Evolutionary conservation across 2,329 filamentous ascomycete species (phyloP).

Genomic region (Monosporascus cannonballus): DNA sequence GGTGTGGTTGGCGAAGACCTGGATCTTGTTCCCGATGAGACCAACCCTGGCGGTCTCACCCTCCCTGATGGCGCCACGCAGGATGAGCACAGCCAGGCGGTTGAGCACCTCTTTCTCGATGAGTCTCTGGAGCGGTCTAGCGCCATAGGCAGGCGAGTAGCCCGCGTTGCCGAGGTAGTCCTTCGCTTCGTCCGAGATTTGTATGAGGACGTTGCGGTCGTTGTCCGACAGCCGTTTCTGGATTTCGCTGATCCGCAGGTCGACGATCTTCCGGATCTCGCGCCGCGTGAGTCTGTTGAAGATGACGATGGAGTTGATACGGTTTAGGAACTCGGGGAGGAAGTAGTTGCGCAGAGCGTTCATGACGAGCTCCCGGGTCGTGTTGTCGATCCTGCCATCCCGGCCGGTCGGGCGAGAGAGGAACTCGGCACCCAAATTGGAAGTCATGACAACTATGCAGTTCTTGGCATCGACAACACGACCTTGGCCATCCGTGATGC

Average conservation of each 20-base stretch:
- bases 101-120: slow-evolving; percentile 98
- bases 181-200: slow-evolving; percentile 78
- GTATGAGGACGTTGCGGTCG: slow-evolving; percentile 76
- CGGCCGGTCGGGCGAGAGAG: slow-evolving; percentile 72
- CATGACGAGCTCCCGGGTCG: slow-evolving; percentile 86
- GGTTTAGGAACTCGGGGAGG: slow-evolving; percentile 96
- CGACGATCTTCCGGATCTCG: slow-evolving; percentile 94
- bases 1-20: slow-evolving; percentile 75
- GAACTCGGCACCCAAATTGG: slow-evolving; percentile 91
- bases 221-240: slow-evolving; percentile 87
- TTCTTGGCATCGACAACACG: slow-evolving; percentile 92
- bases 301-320: slow-evolving; percentile 92
- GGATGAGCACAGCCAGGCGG: slow-evolving; percentile 81
- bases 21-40: slow-evolving; percentile 71
- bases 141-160: slow-evolving; percentile 93
- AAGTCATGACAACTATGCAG: slow-evolving; percentile 99
- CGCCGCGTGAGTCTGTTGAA: slow-evolving; percentile 90
- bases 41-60: slow-evolving; percentile 78
- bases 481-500: slow-evolving; percentile 97
- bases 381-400: slow-evolving; percentile 79
- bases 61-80: slow-evolving; percentile 77
- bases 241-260: slow-evolving; percentile 80
- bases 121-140: slow-evolving; percentile 77
- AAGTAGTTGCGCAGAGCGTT: slow-evolving; percentile 89
- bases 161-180: slow-evolving; percentile 88